A percentile compares a stretch with the other conserved stretches of the same genome.
These are phyloP conservation scores for Xylaria sp. DNA, from an alignment of 2,329 filamentous ascomycete genomes.

Conservation along the genomic window DNA sequence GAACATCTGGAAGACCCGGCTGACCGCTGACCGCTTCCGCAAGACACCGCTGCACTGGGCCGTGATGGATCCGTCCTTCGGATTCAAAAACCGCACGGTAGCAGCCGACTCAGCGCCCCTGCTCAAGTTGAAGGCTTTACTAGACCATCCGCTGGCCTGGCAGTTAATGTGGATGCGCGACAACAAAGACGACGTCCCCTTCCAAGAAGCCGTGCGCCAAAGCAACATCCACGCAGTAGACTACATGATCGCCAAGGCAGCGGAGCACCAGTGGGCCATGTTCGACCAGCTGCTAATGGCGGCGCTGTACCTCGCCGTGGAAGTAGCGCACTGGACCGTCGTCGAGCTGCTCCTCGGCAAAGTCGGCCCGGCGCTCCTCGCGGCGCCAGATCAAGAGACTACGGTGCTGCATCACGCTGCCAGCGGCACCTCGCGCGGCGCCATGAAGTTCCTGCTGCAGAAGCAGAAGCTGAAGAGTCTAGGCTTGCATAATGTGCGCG, in stretches of 20 bases:
- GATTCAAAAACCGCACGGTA: slow-evolving; percentile 24
- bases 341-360: slow-evolving; percentile 26
- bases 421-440: slow-evolving; percentile 21
- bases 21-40: slow-evolving; percentile 17
- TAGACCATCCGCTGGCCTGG: slow-evolving; percentile 25
- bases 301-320: slow-evolving; percentile 22
- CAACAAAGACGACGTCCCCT: slow-evolving; percentile 22
- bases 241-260: slow-evolving; percentile 18
- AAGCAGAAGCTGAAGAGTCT: slow-evolving; percentile 9
- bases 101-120: slow-evolving; percentile 18
- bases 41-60: slow-evolving; percentile 26
- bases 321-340: slow-evolving; percentile 23
- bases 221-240: slow-evolving; percentile 26
- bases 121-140: slow-evolving; percentile 22
- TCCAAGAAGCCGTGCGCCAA: slow-evolving; percentile 27
- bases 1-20: slow-evolving; percentile 11
- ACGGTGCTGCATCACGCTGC: slow-evolving; percentile 28
- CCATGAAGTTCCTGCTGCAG: slow-evolving; percentile 25
- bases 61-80: slow-evolving; percentile 24
- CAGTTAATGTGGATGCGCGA: slow-evolving; percentile 21
- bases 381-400: slow-evolving; percentile 6
- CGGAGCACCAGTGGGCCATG: slow-evolving; percentile 15
- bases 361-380: slow-evolving; percentile 11
- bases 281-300: slow-evolving; percentile 25
- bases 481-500: slow-evolving; percentile 16